Evolutionary conservation across 2,329 filamentous ascomycete genomes (phyloP), one percentile per base, ranked within the genome.

Genomic region (Trichoderma sp.): DNA sequence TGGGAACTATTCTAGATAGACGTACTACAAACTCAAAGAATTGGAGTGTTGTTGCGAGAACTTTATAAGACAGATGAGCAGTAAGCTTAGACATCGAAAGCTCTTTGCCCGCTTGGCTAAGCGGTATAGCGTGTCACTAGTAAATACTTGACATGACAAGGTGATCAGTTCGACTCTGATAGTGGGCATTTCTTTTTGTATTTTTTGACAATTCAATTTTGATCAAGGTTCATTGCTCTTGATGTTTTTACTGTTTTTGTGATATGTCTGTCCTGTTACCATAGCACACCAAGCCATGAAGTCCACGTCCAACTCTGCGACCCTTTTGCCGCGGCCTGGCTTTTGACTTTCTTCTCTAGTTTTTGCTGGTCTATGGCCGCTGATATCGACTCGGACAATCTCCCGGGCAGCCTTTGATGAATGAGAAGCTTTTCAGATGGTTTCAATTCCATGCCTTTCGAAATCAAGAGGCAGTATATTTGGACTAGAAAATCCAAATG

Each of bases 81-180:
- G 8, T 2, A 6, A 39, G 6, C 6, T 26, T 4, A 61, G 2
- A 47, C 11, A 24, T n/a, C 6, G 62, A 24, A 32, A 65, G 60
- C 61, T 57, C 60, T 65, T 28, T 9, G 71, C 71, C 71, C 71
- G 65, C 65, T 72, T 72, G 71, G 71, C 71, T 72, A 70, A 72
- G 65, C 65, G 71, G 71, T 72, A 72, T 70, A 72, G 71, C 71
- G 71, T 72, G 71, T 72, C 71, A 72, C 71, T 72, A 72, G 71
- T 72, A 72, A 47, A 24, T 15, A 57, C 47, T 60, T 70, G 71
- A 72, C 47, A 72, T 72, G 71, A 72, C 71, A 72, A 72, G 71
- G 70, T 72, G 65, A 70, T 72, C 58, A 70, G 71, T 72, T 72
- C 71, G 65, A 72, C 65, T 72, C 65, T 70, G 60, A 70, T 72